phyloP scores from a whole-genome alignment of 2,329 filamentous ascomycete genomes.

The Nothomitra cinnamomea region DNA sequence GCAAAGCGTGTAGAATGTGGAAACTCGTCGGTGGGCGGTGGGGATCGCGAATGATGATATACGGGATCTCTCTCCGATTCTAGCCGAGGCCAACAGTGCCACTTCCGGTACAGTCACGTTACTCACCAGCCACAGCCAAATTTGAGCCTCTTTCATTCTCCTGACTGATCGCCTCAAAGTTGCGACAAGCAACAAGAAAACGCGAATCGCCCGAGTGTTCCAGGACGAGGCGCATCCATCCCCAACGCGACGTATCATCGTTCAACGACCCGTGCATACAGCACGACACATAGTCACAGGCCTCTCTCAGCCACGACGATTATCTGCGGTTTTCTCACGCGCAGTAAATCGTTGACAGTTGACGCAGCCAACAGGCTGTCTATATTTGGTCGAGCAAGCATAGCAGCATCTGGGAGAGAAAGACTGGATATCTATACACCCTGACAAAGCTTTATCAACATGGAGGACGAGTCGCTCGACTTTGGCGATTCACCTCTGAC shows the following conservation, averaged over 20 bases:
- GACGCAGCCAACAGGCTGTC: no score
- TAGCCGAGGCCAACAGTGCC: neutral
- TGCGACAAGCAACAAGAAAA: constrained; percentile 1
- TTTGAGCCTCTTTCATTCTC: constrained; percentile 1
- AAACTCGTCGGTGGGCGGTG: neutral
- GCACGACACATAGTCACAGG: neutral
- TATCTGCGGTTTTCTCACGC: no score
- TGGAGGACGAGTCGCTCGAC: constrained; percentile 40
- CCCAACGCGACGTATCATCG: neutral
- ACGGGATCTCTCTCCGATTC: neutral
- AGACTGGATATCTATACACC: constrained; percentile 3
- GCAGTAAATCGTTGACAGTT: no score
- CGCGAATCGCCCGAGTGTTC: neutral
- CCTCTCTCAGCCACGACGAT: no score
- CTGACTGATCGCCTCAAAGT: constrained; percentile 1
- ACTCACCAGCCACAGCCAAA: neutral
- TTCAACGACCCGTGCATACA: neutral
- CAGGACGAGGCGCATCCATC: neutral
- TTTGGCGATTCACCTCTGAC: constrained; percentile 38
- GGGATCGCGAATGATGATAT: neutral
- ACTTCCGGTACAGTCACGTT: neutral
- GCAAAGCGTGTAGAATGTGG: neutral
- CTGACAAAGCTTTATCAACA: constrained; percentile 22
- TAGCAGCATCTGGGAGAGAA: no score
- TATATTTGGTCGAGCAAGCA: no score